Conservation (phyloP, 148 eudicot species). For the Cornus suecica region DNA sequence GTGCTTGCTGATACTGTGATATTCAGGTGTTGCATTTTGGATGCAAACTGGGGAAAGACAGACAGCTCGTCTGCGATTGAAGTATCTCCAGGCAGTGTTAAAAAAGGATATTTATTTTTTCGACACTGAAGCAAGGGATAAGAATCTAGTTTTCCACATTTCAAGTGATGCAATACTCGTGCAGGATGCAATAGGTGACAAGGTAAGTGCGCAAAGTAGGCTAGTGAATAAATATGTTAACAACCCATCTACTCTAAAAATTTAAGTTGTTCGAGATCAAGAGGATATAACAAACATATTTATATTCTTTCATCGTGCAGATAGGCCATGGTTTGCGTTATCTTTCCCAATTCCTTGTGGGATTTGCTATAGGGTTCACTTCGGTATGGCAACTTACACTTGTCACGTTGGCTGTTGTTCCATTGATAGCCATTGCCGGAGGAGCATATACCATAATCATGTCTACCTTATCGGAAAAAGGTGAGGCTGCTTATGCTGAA, state of each 20-base stretch:
- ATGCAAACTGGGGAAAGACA: slow-evolving; percentile 81
- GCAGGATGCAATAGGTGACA: slow-evolving; percentile 79
- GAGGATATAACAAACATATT: too few species aligned
- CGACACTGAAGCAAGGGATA: slow-evolving; percentile 59
- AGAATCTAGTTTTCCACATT: slow-evolving; percentile 51
- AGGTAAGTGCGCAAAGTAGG: slow-evolving; percentile 33
- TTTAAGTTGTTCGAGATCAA: too few species aligned
- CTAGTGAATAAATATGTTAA: too few species aligned
- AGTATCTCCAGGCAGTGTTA: slow-evolving; percentile 56
- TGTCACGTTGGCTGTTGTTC: slow-evolving; percentile 60
- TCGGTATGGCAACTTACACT: slow-evolving; percentile 74
- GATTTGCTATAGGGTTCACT: slow-evolving; percentile 58
- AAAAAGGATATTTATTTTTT: slow-evolving; percentile 56
- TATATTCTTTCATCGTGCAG: slow-evolving; percentile 30
- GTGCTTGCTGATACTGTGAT: neutral
- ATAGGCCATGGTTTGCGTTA: slow-evolving; percentile 67
- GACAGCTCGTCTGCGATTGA: slow-evolving; percentile 49
- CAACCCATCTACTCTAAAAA: too few species aligned
- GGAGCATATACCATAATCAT: slow-evolving; percentile 55
- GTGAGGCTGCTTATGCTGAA: slow-evolving; percentile 71
- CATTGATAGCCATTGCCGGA: slow-evolving; percentile 64
- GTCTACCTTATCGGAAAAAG: slow-evolving; percentile 54
- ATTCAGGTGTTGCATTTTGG: slow-evolving; percentile 71
- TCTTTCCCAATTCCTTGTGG: slow-evolving; percentile 56
- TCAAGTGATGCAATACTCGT: slow-evolving; percentile 69